Evolutionary conservation across 2,329 filamentous ascomycete genomes (phyloP), one percentile per base, ranked within the genome.

Genomic region (Aspergillus udagawae): DNA sequence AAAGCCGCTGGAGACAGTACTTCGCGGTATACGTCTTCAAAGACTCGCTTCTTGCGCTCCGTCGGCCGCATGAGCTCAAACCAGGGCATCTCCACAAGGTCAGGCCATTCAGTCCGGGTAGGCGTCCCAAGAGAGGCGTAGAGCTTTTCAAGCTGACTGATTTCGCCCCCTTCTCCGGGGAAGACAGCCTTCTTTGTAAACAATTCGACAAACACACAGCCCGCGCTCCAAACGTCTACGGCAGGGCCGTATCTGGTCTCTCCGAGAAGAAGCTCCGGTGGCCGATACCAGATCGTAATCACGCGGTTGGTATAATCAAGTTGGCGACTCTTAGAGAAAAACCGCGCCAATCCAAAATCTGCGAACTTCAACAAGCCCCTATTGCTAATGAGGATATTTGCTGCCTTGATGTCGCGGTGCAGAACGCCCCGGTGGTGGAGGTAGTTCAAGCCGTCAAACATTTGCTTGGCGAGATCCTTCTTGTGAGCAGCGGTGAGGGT

Each of bases 241-340:
- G 90, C 90, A 0, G 91, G 90, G 4, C 90, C 91, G 70, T 97
- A 97, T 66, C 90, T 86, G 4, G 92, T 96, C 73, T 96, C 92
- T 6, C 92, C 92, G 1, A 96, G 82, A 0, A 96, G 79, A n/a
- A 97, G 82, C 72, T 97, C 92, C 0, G 92, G 92, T 0, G 91
- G 90, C 3, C 92, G 86, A 73, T 97, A 97, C 95, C 95, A 99
- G 63, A 99, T 97, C 2, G 94, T 99, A 70, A 99, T 96, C 66
- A 99, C 95, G 38, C 94, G 89, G 71, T 99, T 99, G 1, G 94
- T 99, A 73, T 99, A 99, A 72, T 99, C 93, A 49, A 96, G 83
- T 72, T 94, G 90, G 59, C 89, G 87, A 51, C 89, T 87, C 73
- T 99, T 99, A 35, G 92, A 90, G 70, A 96, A 99, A 75, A 99